Evolutionary conservation across 495 filamentous ascomycete species (phyloP).

Genomic region (Bacidia rubella): DNA sequence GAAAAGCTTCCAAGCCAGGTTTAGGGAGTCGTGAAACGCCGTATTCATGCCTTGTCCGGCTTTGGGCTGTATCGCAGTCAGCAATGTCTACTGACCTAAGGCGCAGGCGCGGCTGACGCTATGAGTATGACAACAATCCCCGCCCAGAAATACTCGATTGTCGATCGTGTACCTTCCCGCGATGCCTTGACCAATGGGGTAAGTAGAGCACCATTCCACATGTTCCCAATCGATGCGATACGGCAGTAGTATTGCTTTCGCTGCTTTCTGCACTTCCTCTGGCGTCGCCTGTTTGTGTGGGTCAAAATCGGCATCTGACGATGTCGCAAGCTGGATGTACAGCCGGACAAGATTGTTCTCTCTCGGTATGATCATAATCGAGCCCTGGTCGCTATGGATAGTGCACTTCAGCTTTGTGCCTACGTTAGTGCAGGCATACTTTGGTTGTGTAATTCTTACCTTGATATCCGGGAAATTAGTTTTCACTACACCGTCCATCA

Average conservation of each 20-base stretch:
- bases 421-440: background rate
- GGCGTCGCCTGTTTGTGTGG: conserved; percentile 28
- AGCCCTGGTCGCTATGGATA: conserved; percentile 42
- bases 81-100: background rate
- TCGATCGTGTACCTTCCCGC: conserved; percentile 42
- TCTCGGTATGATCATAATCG: conserved; percentile 58
- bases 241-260: conserved; percentile 43
- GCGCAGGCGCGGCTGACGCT: conserved; percentile 33
- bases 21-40: conserved; percentile 40
- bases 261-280: conserved; percentile 45
- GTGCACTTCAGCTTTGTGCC: conserved; percentile 74
- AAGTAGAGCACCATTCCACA: conserved; percentile 46
- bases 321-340: conserved; percentile 61
- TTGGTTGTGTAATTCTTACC: conserved; percentile 12
- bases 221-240: conserved; percentile 39
- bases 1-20: conserved; percentile 72
- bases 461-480: conserved; percentile 60
- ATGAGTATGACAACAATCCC: conserved; percentile 50
- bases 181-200: conserved; percentile 45
- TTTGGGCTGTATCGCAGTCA: conserved; percentile 33
- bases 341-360: conserved; percentile 61
- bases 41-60: conserved; percentile 45
- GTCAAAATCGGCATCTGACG: conserved; percentile 45
- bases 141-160: conserved; percentile 41
- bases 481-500: conserved; percentile 64